Percentiles rank a stretch among this genome's conserved stretches.
Conservation (phyloP, 257 asterid genomes). For the Solanum boliviense region DNA sequence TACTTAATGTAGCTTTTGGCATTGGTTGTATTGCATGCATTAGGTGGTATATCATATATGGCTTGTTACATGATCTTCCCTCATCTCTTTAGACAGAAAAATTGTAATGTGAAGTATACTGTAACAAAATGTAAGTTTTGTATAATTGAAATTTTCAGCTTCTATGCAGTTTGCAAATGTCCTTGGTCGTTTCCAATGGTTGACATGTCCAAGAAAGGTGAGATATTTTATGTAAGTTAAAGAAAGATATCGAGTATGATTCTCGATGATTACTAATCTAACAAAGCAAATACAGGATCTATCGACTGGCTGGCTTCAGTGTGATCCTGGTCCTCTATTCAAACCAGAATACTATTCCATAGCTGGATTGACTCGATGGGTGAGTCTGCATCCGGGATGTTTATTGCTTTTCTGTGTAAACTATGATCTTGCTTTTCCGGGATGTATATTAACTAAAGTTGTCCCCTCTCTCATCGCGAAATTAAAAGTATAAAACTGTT, state of each 20-base stretch:
- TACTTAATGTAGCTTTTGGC: background rate
- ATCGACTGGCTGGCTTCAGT: conserved; percentile 92
- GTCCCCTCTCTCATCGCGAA: background rate
- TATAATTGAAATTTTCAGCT: background rate
- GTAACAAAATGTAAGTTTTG: background rate
- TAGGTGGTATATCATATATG: background rate
- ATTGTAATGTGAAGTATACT: background rate
- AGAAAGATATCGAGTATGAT: background rate
- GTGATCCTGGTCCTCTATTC: conserved; percentile 84
- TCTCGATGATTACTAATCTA: background rate
- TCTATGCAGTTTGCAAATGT: conserved; percentile 72
- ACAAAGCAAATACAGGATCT: conserved; percentile 46
- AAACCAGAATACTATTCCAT: conserved; percentile 59
- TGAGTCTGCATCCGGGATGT: conserved; percentile 12
- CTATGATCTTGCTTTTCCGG: background rate
- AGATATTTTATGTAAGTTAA: conserved; percentile 1
- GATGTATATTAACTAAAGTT: background rate
- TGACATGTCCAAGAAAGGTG: conserved; percentile 98
- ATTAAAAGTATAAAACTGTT: background rate
- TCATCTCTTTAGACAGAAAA: background rate
- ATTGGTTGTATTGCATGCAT: background rate
- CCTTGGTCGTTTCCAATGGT: conserved; percentile 79
- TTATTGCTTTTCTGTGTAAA: background rate
- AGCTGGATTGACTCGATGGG: conserved; percentile 75
- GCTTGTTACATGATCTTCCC: background rate